Evolutionary conservation across 805 yeast genomes (phyloP).

Genomic region (Scheffersomyces ergatensis): DNA sequence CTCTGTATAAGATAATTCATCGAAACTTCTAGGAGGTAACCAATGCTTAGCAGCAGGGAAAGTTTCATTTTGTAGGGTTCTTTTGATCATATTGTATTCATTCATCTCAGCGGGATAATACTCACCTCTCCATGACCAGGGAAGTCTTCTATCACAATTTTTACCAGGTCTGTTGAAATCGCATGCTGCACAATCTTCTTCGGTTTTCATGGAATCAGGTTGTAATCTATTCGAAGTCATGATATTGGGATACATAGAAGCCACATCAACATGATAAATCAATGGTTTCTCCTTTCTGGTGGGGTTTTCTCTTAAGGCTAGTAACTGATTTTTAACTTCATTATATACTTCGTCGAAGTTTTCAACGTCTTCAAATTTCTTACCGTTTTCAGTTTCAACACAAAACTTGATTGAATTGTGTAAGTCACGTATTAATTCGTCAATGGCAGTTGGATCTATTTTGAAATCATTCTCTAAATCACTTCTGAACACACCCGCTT

Average conservation of each 20-base stretch:
- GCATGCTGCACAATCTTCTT: conserved; percentile 95
- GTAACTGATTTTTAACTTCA: conserved; percentile 51
- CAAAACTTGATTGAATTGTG: conserved; percentile 78
- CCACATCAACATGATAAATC: conserved; percentile 97
- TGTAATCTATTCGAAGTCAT: conserved; percentile 97
- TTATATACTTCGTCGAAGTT: conserved; percentile 76
- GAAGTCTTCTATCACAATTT: conserved; percentile 82
- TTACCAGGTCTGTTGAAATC: conserved; percentile 96
- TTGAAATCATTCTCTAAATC: conserved; percentile 76
- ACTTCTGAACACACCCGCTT: conserved; percentile 95
- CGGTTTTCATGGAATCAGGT: conserved; percentile 96
- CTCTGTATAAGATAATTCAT: conserved; percentile 71
- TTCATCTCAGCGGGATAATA: conserved; percentile 86
- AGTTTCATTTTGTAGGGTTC: conserved; percentile 75
- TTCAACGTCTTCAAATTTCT: conserved; percentile 69
- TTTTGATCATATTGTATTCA: conserved; percentile 86
- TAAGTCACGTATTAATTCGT: conserved; percentile 71
- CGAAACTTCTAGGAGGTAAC: conserved; percentile 62
- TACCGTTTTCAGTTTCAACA: conserved; percentile 75
- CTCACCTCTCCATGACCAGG: conserved; percentile 99
- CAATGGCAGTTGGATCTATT: conserved; percentile 79
- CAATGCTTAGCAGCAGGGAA: conserved; percentile 64
- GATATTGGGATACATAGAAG: conserved; percentile 98
- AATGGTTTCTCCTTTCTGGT: conserved; percentile 74
- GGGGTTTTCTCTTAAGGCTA: conserved; percentile 61